Evolutionary conservation across 345 rosid genomes (phyloP), one percentile per base, ranked within the genome.

Genomic region (Lepidium didymum): DNA sequence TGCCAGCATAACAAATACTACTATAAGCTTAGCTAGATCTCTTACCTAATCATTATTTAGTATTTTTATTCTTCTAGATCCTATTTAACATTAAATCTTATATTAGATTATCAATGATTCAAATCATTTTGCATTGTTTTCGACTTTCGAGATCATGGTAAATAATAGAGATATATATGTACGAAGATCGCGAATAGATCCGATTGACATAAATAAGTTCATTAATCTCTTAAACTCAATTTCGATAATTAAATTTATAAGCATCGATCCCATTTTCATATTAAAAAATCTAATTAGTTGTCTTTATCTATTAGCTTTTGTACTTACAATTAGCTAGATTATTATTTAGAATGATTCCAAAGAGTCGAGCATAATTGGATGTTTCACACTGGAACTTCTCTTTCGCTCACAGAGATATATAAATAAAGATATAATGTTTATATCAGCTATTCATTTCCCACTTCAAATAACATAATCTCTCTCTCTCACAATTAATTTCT

Each of bases 351-450:
- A 67, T 42, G 42, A 67, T 52, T 74, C 73, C 68, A 58, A 59
- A 21, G 7, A 74, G 62, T 74, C 33, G 37, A 57, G 56, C 47
- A 74, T 74, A 13, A 41, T 16, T 52, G 49, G 50, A 67, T 67
- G 73, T 74, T 74, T 74, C 56, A 42, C 68, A 74, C 68, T 58
- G 6, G 46, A 58, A 58, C 49, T 66, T 35, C 31, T 37, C 43
- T 23, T 59, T 18, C 12, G 47, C 36, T 52, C 62, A 42, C 47
- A 46, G 21, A 53, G 18, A 43, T 53, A 40, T 67, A 74, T 67
- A 74, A 49, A 67, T 53, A 45, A n/a, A n/a, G 73, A 44, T 0
- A 37, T 58, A 9, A 41, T 66, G 46, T 42, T 12, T 58, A 40
- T 27, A 19, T 60, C 19, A 35, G 25, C 50, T 54, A 68, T 10